Evolutionary conservation across 129 eudicot genomes (phyloP).

Genomic region (Artemisia tridentata): DNA sequence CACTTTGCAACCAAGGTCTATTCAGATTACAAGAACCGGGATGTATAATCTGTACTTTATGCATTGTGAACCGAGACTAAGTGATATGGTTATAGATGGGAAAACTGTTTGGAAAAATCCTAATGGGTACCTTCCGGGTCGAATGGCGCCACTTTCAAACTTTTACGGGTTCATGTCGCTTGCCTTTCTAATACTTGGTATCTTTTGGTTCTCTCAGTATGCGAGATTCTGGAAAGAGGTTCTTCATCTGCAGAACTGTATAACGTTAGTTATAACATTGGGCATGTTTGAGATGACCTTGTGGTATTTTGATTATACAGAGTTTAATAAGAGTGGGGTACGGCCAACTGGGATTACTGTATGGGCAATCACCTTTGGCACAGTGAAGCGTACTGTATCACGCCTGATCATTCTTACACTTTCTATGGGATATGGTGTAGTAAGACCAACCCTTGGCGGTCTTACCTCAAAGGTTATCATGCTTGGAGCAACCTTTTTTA

Average conservation of each 20-base stretch:
- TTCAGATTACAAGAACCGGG: conserved; percentile 72
- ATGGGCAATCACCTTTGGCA: conserved; percentile 88
- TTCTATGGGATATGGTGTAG: conserved; percentile 97
- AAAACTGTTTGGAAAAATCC: conserved; percentile 90
- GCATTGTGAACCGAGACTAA: conserved; percentile 67
- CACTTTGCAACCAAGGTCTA: conserved; percentile 48
- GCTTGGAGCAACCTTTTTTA: conserved; percentile 84
- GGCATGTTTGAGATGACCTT: conserved; percentile 91
- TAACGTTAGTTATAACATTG: conserved; percentile 72
- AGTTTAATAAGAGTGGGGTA: conserved; percentile 76
- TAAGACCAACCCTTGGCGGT: conserved; percentile 91
- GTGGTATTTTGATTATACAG: conserved; percentile 86
- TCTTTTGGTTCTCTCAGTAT: conserved; percentile 88
- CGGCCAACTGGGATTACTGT: conserved; percentile 77
- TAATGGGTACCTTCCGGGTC: conserved; percentile 44
- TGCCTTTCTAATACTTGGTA: conserved; percentile 68
- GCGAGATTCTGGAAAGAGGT: conserved; percentile 94
- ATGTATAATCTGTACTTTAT: conserved; percentile 86
- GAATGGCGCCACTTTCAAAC: conserved; percentile 69
- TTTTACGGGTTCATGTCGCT: conserved; percentile 91
- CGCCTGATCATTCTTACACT: conserved; percentile 72
- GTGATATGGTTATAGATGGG: conserved; percentile 58
- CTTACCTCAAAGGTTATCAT: conserved; percentile 69
- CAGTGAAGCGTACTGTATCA: conserved; percentile 70
- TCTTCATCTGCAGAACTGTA: conserved; percentile 68